phyloP scores from a whole-genome alignment of 1,284 basidiomycete species.

The Malassezia psittaci region DNA sequence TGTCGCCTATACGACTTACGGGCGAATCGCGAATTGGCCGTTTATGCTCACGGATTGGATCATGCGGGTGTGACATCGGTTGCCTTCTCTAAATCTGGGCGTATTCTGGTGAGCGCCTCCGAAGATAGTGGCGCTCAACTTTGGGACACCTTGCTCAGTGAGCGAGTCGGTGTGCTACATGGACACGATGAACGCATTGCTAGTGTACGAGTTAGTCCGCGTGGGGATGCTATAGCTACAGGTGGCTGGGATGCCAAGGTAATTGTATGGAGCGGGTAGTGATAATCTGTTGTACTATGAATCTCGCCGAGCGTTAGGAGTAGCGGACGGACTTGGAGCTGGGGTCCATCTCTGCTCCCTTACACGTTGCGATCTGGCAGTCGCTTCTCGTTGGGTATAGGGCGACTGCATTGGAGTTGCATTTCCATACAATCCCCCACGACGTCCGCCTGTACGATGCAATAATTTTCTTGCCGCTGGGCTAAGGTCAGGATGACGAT shows the following conservation, averaged over 20 bases:
- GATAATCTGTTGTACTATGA: not conserved
- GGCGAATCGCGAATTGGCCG: conserved; percentile 89
- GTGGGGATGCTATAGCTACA: conserved; percentile 95
- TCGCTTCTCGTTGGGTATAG: not conserved
- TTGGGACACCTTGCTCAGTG: conserved; percentile 97
- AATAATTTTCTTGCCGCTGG: conserved; percentile 13
- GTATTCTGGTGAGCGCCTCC: conserved; percentile 94
- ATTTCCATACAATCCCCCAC: conserved; percentile 1
- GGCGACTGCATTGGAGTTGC: conserved; percentile 4
- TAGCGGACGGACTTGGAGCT: conserved; percentile 12
- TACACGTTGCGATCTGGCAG: not conserved
- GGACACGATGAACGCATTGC: conserved; percentile 96
- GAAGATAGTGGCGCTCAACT: conserved; percentile 99
- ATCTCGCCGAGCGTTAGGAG: conserved; percentile 3
- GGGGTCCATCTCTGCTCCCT: conserved; percentile 11
- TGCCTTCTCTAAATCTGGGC: conserved; percentile 90
- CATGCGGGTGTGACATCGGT: conserved; percentile 97
- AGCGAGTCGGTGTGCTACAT: conserved; percentile 87
- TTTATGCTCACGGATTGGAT: conserved; percentile 95
- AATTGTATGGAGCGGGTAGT: conserved; percentile 48
- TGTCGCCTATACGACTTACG: conserved; percentile 96
- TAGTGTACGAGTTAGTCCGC: conserved; percentile 86
- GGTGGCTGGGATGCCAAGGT: conserved; percentile 96
- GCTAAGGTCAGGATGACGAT: conserved; percentile 8
- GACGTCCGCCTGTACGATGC: conserved; percentile 9